Evolutionary conservation across 106 monocot species (phyloP), one percentile per base, ranked within the genome.

Genomic region (Narthecium ossifragum): DNA sequence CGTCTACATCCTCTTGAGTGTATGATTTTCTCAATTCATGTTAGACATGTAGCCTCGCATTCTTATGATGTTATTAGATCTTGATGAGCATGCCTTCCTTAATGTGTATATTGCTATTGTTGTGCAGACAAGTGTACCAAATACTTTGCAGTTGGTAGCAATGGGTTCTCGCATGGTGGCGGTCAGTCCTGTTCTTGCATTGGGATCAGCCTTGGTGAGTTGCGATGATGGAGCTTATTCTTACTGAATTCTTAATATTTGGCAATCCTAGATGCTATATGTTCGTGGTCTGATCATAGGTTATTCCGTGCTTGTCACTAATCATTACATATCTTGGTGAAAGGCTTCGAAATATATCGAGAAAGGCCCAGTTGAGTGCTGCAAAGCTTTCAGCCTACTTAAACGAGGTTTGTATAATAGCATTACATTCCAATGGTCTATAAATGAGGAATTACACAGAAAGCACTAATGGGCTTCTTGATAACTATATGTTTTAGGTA

Each of bases 151-250:
- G 41, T 51, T 92, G 52, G n/a, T 76, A 25, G 80, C 71, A 34
- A 84, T 92, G 88, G 67, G 70, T 29, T 28, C 60, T 57, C 82
- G 76, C 56, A 92, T 92, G 92, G 78, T 92, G 46, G 18, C 43
- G 21, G 46, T 81, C 57, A 88, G 73, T 67, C 92, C 88, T 9
- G 29, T 53, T 46, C 92, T 92, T 64, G 73, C 84, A 7, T 18
- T 81, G 17, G 27, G 78, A 30, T 68, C 88, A 43, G 67, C 71
- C 0, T 13, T 78, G 83, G 87, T 92, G 58, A 51, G 72, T 53
- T 48, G 14, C 53, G 39, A 8, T 11, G 24, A 38, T 57, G 34
- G 46, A 67, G 17, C 13, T 10, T 24, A n/a, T n/a, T n/a, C n/a
- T n/a, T n/a, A n/a, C n/a, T n/a, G n/a, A n/a, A n/a, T 34, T 1